Conservation (phyloP, 371 early-diverging fungal species). For the Circinella minor region DNA sequence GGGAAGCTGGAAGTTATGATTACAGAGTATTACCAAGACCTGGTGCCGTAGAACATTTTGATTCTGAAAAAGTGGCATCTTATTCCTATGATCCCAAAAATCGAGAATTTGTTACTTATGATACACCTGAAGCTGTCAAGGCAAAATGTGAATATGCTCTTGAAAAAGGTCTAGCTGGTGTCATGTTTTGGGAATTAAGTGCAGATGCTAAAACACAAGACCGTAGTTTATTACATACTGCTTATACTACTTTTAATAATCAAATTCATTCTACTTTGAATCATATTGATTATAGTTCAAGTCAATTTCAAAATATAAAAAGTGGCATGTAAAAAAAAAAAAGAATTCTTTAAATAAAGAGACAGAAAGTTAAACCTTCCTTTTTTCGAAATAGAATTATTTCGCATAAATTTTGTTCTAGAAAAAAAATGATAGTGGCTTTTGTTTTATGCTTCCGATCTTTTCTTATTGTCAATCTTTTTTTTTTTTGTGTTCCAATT, state of each 20-base stretch:
- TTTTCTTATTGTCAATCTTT: background rate
- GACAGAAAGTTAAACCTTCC: background rate
- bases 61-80: conserved; percentile 69
- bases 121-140: conserved; percentile 68
- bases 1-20: conserved; percentile 88
- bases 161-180: conserved; percentile 71
- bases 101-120: conserved; percentile 82
- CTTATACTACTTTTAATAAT: conserved; percentile 40
- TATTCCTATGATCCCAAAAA: conserved; percentile 73
- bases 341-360: background rate
- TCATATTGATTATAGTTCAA: conserved; percentile 48
- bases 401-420: too few relatives aligned
- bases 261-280: conserved; percentile 45
- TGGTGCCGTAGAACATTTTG: conserved; percentile 71
- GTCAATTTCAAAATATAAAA: conserved; percentile 57
- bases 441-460: background rate
- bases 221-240: conserved; percentile 50
- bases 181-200: conserved; percentile 87
- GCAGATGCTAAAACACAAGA: conserved; percentile 47
- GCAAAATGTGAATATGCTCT: conserved; percentile 79
- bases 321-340: conserved; percentile 1
- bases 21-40: conserved; percentile 71
- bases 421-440: background rate
- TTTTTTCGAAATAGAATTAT: background rate
- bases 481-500: background rate